Conservation (phyloP, 495 filamentous ascomycete genomes). For the Penicillium angulare region DNA sequence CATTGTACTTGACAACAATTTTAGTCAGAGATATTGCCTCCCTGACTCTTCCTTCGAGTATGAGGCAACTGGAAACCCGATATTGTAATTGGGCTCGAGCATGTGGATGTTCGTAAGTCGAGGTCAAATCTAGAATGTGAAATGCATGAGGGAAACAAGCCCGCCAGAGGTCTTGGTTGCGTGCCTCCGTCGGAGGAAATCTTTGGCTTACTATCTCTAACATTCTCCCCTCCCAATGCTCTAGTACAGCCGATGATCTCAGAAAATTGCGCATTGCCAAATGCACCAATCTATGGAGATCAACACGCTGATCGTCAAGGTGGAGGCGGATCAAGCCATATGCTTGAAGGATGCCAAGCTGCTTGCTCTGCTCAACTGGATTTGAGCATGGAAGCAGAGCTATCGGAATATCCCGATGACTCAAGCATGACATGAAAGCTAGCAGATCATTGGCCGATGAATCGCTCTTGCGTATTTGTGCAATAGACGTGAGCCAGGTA, state of each 20-base stretch:
- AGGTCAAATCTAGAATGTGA: neutral
- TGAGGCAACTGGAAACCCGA: no score
- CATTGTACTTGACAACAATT: neutral
- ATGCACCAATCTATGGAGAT: slow-evolving; percentile 26
- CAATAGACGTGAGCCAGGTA: slow-evolving; percentile 56
- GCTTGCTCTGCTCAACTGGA: slow-evolving; percentile 19
- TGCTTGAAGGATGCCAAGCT: slow-evolving; percentile 27
- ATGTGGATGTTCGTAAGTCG: neutral
- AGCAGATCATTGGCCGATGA: slow-evolving; percentile 35
- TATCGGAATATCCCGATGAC: slow-evolving; percentile 22
- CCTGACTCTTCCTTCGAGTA: no score
- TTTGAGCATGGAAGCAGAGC: slow-evolving; percentile 12
- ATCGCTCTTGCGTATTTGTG: slow-evolving; percentile 37
- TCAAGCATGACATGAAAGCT: slow-evolving; percentile 42
- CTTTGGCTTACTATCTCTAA: slow-evolving; percentile 8
- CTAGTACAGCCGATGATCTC: neutral
- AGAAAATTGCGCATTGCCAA: slow-evolving; percentile 36
- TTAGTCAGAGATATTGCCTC: neutral
- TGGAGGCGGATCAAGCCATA: slow-evolving; percentile 30
- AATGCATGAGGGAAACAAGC: neutral
- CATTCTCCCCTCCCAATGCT: slow-evolving; percentile 8
- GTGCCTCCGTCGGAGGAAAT: slow-evolving; percentile 20
- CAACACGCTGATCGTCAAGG: neutral
- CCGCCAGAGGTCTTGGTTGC: slow-evolving; percentile 8
- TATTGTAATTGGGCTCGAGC: neutral